Percentiles rank a stretch among this genome's conserved stretches.
Evolutionary conservation across 768 basidiomycete genomes (phyloP).

Genomic region (Trametes sanguinea): DNA sequence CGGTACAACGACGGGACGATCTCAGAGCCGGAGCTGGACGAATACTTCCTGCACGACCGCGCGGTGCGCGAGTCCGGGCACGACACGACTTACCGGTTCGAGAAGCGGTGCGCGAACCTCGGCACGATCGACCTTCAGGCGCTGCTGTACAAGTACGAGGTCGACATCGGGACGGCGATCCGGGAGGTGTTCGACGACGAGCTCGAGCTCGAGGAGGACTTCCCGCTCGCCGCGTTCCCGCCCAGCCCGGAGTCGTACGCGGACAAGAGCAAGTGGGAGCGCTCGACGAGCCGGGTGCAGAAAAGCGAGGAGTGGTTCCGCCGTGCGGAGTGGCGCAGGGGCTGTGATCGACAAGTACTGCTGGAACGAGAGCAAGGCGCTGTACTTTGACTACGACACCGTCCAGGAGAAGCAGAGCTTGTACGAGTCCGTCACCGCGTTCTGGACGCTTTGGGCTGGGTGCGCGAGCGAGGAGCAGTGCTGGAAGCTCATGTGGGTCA

Average conservation of each 20-base stretch:
- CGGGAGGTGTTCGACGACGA: conserved; percentile 93
- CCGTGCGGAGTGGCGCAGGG: conserved; percentile 80
- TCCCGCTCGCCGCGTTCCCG: conserved; percentile 89
- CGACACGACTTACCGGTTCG: conserved; percentile 95
- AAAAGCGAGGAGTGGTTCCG: conserved; percentile 91
- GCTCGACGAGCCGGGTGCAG: conserved; percentile 62
- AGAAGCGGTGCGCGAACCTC: conserved; percentile 96
- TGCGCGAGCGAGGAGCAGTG: conserved; percentile 96
- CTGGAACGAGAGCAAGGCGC: conserved; percentile 93
- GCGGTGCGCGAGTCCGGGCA: conserved; percentile 96
- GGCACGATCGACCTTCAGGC: conserved; percentile 96
- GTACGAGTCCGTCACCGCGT: conserved; percentile 95
- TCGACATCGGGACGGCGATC: conserved; percentile 98
- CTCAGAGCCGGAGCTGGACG: conserved; percentile 87
- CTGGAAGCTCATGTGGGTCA: conserved; percentile 85
- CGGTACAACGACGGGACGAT: conserved; percentile 87
- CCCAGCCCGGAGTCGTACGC: conserved; percentile 72
- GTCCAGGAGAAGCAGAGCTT: conserved; percentile 86
- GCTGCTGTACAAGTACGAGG: conserved; percentile 96
- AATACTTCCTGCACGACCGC: conserved; percentile 97
- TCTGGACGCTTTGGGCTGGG: conserved; percentile 97
- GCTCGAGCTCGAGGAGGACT: conserved; percentile 91
- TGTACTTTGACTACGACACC: conserved; percentile 98
- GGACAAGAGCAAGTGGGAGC: conserved; percentile 53
- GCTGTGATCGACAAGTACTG: conserved; percentile 90